These are phyloP conservation scores for Clavariopsis aquatica DNA, from an alignment of 495 filamentous ascomycete species.

Conservation along the genomic window DNA sequence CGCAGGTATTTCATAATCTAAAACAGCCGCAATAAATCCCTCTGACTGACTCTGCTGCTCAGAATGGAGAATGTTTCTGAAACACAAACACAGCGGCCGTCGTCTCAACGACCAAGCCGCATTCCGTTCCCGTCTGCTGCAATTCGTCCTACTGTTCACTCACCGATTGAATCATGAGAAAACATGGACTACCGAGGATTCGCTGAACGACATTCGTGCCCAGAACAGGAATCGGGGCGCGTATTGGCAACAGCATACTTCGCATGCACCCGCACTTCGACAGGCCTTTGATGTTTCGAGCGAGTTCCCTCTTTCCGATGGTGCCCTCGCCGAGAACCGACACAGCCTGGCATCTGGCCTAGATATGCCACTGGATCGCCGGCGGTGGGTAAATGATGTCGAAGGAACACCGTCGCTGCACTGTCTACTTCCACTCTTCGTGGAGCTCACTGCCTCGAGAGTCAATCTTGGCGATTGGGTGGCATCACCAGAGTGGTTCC, in stretches of 20 bases:
- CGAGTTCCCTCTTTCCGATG: conserved; percentile 33
- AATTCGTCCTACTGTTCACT: conserved; percentile 34
- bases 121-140: conserved; percentile 28
- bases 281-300: conserved; percentile 24
- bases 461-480: conserved; percentile 22
- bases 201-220: conserved; percentile 26
- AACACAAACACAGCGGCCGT: conserved; percentile 25
- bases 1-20: conserved; percentile 16
- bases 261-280: conserved; percentile 25
- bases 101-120: conserved; percentile 21
- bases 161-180: conserved; percentile 28
- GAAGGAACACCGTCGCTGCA: conserved; percentile 46
- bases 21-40: not conserved
- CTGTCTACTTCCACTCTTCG: conserved; percentile 51
- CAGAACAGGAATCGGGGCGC: conserved; percentile 17
- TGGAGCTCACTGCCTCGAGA: conserved; percentile 49
- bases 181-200: conserved; percentile 31
- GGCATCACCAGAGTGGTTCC: conserved; percentile 47
- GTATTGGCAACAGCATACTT: conserved; percentile 17
- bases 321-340: conserved; percentile 25
- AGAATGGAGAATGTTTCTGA: conserved; percentile 31
- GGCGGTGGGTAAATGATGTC: conserved; percentile 34
- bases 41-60: not conserved
- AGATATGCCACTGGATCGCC: conserved; percentile 15
- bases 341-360: conserved; percentile 19